Evolutionary conservation across 257 asterid genomes (phyloP).

Genomic region (Gardenia jasminoides): DNA sequence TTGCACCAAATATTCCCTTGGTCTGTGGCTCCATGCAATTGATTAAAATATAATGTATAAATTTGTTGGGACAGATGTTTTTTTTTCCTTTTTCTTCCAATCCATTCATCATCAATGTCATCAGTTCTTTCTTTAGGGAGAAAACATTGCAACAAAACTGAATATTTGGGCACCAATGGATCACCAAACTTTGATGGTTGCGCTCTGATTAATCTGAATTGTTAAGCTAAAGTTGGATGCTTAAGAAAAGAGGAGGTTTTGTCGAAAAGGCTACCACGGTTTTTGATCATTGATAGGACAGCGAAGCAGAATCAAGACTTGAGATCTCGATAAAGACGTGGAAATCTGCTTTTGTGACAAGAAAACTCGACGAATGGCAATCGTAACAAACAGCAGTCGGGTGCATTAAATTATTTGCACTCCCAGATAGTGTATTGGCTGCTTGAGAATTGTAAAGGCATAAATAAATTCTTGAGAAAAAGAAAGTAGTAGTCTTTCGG

Average conservation of each 20-base stretch:
- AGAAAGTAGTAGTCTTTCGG: too few relatives aligned
- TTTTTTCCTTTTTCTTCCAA: background rate
- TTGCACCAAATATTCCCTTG: conserved; percentile 14
- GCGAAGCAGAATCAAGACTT: background rate
- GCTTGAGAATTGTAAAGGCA: background rate
- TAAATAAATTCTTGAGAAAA: background rate
- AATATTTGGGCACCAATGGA: background rate
- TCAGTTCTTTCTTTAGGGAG: background rate
- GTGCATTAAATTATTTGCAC: background rate
- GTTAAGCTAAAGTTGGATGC: conserved; percentile 9
- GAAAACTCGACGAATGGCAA: background rate
- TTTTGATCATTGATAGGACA: background rate
- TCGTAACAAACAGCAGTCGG: background rate
- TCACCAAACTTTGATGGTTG: conserved; percentile 9
- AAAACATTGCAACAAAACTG: background rate
- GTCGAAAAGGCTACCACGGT: background rate
- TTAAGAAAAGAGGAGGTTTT: background rate
- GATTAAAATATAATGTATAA: conserved; percentile 6
- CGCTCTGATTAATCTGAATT: conserved; percentile 6
- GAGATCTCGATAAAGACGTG: background rate
- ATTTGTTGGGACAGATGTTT: conserved; percentile 3
- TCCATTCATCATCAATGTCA: background rate
- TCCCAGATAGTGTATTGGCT: too few relatives aligned
- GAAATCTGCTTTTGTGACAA: background rate
- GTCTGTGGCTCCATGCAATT: background rate